A percentile compares a stretch with the other conserved stretches of the same genome.
phyloP scores from a whole-genome alignment of 441 rosid species.

The Viola pubescens region DNA sequence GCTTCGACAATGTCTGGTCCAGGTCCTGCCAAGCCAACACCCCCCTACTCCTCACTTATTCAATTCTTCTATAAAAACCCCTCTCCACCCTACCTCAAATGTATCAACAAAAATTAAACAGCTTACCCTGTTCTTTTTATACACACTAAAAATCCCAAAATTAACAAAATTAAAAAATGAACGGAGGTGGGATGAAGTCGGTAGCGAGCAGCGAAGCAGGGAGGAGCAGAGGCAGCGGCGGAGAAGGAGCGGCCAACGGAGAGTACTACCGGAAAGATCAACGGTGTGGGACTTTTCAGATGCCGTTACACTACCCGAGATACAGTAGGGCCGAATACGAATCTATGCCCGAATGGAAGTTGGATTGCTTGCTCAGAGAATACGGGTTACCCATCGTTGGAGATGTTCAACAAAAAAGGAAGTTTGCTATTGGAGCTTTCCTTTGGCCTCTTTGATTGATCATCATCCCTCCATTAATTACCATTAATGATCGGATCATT shows the following conservation, averaged over 20 bases:
- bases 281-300: constrained; percentile 33
- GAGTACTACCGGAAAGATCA: constrained; percentile 11
- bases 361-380: constrained; percentile 43
- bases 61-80: constrained; percentile 4
- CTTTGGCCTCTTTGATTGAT: constrained; percentile 33
- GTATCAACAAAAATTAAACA: not conserved
- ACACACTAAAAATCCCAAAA: not conserved
- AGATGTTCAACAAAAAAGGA: constrained; percentile 43
- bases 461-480: not conserved
- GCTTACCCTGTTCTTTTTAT: too few species aligned
- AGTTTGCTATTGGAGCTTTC: constrained; percentile 59
- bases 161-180: not conserved
- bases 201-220: not conserved
- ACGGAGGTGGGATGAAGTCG: constrained; percentile 17
- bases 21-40: not conserved
- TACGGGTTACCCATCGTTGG: constrained; percentile 45
- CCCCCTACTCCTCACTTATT: not conserved
- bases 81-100: not conserved
- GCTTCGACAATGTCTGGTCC: too few species aligned
- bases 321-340: constrained; percentile 37
- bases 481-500: not conserved
- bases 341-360: constrained; percentile 52
- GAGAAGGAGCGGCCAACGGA: constrained; percentile 3
- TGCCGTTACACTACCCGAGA: constrained; percentile 56
- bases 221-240: not conserved